Evolutionary conservation across 2,329 filamentous ascomycete genomes (phyloP).

Genomic region (Aspergillus uvarum): DNA sequence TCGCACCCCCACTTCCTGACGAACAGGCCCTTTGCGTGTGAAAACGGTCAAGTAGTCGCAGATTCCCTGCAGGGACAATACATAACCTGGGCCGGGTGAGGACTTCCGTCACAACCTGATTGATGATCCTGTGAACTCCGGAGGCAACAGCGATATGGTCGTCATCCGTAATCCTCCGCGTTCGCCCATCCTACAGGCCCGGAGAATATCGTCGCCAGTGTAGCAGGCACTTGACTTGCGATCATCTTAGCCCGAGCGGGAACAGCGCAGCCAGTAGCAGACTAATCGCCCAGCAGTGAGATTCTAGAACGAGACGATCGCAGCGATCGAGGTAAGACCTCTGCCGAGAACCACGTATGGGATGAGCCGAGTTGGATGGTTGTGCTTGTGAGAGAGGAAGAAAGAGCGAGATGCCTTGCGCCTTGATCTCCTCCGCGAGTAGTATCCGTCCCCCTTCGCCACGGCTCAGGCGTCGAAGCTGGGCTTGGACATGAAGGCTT

Average conservation of each 20-base stretch:
- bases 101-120: background rate
- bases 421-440: background rate
- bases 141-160: background rate
- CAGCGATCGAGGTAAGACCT: constrained; percentile 3
- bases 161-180: constrained; percentile 4
- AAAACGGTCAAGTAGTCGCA: constrained; percentile 2
- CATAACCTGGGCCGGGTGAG: constrained; percentile 1
- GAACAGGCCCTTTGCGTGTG: background rate
- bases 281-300: background rate
- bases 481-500: background rate
- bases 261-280: background rate
- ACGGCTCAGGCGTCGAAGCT: background rate
- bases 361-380: background rate
- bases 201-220: constrained; percentile 11
- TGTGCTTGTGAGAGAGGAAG: background rate
- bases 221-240: background rate
- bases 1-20: background rate
- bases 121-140: background rate
- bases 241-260: background rate
- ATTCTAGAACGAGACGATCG: constrained; percentile 8
- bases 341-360: background rate
- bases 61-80: constrained; percentile 3
- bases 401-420: background rate
- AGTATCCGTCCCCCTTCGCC: constrained; percentile 9
- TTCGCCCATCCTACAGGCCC: background rate